Evolutionary conservation across 257 asterid genomes (phyloP).

Genomic region (Pogostemon cablin): DNA sequence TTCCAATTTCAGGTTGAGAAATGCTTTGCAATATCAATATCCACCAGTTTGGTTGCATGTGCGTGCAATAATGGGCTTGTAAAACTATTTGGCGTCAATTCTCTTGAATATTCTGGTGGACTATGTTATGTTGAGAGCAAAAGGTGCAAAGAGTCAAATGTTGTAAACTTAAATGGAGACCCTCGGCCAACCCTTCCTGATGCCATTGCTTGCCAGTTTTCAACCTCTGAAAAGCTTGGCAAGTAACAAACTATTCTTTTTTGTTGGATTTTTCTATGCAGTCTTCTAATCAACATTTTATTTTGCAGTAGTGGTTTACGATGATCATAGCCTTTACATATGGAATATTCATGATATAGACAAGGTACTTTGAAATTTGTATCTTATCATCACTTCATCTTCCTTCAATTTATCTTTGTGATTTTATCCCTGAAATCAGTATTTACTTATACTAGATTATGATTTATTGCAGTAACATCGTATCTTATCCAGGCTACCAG

Average conservation of each 20-base stretch:
- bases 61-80: conserved; percentile 74
- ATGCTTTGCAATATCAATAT: conserved; percentile 62
- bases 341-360: conserved; percentile 57
- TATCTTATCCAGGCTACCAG: conserved; percentile 65
- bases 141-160: conserved; percentile 41
- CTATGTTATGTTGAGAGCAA: conserved; percentile 53
- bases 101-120: conserved; percentile 58
- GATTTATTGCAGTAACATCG: conserved; percentile 49
- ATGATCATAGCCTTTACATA: conserved; percentile 60
- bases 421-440: conserved; percentile 28
- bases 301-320: conserved; percentile 70
- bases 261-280: conserved; percentile 26
- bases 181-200: conserved; percentile 48
- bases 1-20: conserved; percentile 60
- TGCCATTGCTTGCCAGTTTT: conserved; percentile 78
- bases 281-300: conserved; percentile 34
- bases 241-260: conserved; percentile 39
- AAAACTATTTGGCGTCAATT: conserved; percentile 44
- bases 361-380: conserved; percentile 42
- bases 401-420: conserved; percentile 4
- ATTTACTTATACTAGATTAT: conserved; percentile 37
- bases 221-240: conserved; percentile 64
- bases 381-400: neutral
- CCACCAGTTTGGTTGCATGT: conserved; percentile 65
- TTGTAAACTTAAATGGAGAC: conserved; percentile 34